Base-by-base conservation (phyloP, 257 asterid genomes). In the Paraleonurus japonicus region DNA sequence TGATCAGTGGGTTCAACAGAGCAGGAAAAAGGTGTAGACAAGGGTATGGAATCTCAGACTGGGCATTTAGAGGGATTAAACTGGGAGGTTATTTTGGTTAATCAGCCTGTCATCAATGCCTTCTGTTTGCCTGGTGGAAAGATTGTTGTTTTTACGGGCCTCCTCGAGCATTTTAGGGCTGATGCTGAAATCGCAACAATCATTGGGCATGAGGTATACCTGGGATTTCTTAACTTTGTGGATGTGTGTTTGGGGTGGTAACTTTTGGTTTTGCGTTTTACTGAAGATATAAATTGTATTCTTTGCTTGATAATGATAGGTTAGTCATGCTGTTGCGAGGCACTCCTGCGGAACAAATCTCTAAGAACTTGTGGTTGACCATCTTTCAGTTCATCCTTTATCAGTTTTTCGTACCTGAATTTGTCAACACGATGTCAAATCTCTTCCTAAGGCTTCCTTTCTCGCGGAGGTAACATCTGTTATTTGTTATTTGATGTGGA, bases 71-170 rank as follows among this genome's bases (percentile, higher is more conserved):
- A 88, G 77, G 96, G 95, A 16, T 73, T 91, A 80, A 85, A 88
- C 20, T 94, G 99, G 99, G 99, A 94, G 86, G 89, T 94, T 70
- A 63, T 94, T 68, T 88, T 94, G 68, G 93, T 94, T 61, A 67
- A 89, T 67, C 87, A 85, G 23, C 94, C 99, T 65, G 51, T 81
- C 71, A 81, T 92, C 28, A 87, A 95, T 78, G 99, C 99, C 2
- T 84, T 85, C 6, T 88, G 95, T 77, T 67, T 86, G 85, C 98
- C 99, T 67, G 97, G 99, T 71, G 98, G 99, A 19, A 95, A 95
- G 89, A 95, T 95, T 81, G 96, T 95, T 22, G 99, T 95, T 47
- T 89, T 89, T 72, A 88, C 97, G 0, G 98, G 97, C 27, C 80
- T 95, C 88, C 90, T 92, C 17, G 69, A 89, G 22, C 95, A 88